Evolutionary conservation across 2,329 filamentous ascomycete species (phyloP), one percentile per base, ranked within the genome.

Genomic region (Paecilomyces fulvus): DNA sequence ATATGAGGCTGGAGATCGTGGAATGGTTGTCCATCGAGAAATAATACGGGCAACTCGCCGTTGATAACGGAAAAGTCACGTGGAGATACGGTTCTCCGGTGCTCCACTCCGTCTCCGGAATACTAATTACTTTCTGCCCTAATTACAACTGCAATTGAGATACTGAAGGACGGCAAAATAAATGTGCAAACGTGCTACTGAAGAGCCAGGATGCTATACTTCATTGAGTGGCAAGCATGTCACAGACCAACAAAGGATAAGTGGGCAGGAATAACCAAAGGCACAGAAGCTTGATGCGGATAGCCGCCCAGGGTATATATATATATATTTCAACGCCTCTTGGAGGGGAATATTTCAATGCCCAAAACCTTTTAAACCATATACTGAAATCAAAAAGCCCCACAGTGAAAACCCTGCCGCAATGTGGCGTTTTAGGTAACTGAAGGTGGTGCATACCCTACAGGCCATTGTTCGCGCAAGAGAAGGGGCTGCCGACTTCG

Each of bases 401-500:
- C n/a, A n/a, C 6, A 9, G 14, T n/a, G 7, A 6, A 43, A 20
- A 43, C 20, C 5, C 33, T 37, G 12, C 10, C 30, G 10, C 30
- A 31, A 31, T 14, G 8, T 1, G n/a, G 12, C 21, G n/a, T 2
- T 48, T 12, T 11, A 5, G n/a, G 20, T 17, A 17, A 31, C 23
- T 25, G 21, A 25, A 23, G 30, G 48, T 4, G 23, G n/a, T 30
- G 30, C 21, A 30, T n/a, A 12, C 21, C 20, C 55, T 33, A 30
- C 17, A 73, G 48, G 30, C 59, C 69, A 49, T 75, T 77, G 57
- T 73, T 82, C 12, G 79, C 79, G 67, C 91, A 95, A 1, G 84
- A 84, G 67, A 95, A 96, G 0, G 89, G 83, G 1, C 84, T 83
- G 1, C 86, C 81, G 25, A 95, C 88, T 0, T 75, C 75, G 3